These are phyloP conservation scores for Emericellopsis terricola DNA, from an alignment of 495 filamentous ascomycete genomes.

Conservation along the genomic window DNA sequence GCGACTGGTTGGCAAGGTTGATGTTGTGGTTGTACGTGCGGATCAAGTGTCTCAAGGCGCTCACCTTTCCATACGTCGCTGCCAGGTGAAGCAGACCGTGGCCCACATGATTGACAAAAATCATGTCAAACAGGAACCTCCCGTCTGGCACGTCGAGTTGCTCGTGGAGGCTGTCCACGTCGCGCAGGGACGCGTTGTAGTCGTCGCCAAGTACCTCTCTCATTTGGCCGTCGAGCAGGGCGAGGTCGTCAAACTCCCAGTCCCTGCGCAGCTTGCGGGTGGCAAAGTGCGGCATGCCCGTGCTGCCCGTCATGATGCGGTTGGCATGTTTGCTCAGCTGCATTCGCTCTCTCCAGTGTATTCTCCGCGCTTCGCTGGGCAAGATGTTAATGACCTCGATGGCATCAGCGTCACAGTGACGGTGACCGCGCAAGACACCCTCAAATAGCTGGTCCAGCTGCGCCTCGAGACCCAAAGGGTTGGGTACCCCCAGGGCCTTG, in stretches of 20 bases:
- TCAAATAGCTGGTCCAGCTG: too few relatives aligned
- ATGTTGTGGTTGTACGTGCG: too few relatives aligned
- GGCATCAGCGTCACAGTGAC: too few relatives aligned
- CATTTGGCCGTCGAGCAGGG: conserved; percentile 3
- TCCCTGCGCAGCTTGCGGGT: conserved; percentile 1
- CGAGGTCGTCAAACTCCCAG: conserved; percentile 4
- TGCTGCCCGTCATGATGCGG: conserved; percentile 1
- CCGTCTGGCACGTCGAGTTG: background rate
- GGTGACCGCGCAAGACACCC: too few relatives aligned
- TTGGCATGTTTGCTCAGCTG: background rate
- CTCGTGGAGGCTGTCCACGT: background rate
- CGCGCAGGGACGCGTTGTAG: conserved; percentile 3
- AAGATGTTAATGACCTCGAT: conserved; percentile 5
- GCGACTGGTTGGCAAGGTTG: too few relatives aligned
- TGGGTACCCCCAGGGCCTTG: too few relatives aligned
- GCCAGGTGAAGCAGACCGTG: conserved; percentile 6
- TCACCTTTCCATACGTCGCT: too few relatives aligned
- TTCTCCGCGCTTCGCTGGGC: conserved; percentile 3
- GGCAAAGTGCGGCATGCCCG: conserved; percentile 6
- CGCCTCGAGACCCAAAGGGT: too few relatives aligned
- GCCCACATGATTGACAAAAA: conserved; percentile 6
- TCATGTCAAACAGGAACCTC: conserved; percentile 5
- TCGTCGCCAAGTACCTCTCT: conserved; percentile 1
- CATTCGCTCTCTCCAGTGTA: conserved; percentile 1
- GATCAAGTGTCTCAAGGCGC: too few relatives aligned